Conservation (phyloP, 345 rosid genomes). For the Firmiana major region DNA sequence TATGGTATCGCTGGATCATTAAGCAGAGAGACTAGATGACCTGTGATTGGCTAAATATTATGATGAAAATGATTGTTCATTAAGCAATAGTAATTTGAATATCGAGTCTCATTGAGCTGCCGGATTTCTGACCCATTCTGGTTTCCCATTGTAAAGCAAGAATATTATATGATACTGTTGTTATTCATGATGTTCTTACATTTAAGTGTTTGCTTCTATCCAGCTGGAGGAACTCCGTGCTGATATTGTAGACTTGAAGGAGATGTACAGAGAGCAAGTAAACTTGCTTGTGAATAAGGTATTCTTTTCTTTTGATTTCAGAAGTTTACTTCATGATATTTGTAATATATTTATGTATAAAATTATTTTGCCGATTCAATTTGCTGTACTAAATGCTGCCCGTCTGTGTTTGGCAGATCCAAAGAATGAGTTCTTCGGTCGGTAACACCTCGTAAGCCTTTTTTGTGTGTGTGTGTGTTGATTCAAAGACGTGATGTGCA, state of each 20-base stretch:
- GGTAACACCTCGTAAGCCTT: conserved; percentile 22
- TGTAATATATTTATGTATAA: neutral
- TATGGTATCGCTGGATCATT: neutral
- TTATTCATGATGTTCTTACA: conserved; percentile 12
- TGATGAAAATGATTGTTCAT: neutral
- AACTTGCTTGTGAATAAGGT: conserved; percentile 98
- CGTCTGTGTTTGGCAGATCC: conserved; percentile 45
- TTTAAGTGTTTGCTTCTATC: conserved; percentile 17
- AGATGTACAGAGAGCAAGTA: conserved; percentile 99
- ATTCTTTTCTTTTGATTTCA: neutral
- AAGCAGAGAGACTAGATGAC: neutral
- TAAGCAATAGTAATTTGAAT: neutral
- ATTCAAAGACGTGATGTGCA: neutral
- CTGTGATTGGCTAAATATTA: neutral
- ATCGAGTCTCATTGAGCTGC: neutral
- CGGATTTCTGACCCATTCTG: neutral
- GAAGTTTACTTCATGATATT: neutral
- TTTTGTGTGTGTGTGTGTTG: neutral
- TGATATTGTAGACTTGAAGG: conserved; percentile 95
- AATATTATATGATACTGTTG: neutral
- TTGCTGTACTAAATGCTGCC: neutral
- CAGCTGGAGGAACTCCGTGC: conserved; percentile 99
- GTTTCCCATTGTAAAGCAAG: conserved; percentile 1
- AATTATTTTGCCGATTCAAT: neutral
- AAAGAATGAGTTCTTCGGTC: conserved; percentile 40